Base-by-base conservation (phyloP, 164 flowering plant genomes). In the Brasenia schreberi region DNA sequence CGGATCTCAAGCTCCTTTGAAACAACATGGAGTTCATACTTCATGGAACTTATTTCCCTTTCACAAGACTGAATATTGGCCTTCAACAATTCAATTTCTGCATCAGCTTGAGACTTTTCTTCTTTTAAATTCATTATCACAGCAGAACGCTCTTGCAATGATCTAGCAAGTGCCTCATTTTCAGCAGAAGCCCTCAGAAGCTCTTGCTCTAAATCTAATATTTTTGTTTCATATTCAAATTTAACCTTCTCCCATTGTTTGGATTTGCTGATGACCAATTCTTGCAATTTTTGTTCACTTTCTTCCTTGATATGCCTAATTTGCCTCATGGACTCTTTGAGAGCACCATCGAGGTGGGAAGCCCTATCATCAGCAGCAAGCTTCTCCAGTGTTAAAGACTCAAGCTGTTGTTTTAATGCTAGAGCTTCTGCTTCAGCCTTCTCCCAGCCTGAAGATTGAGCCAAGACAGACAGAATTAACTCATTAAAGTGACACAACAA, bases 271-370 rank as follows among this genome's bases (percentile, higher is more conserved):
- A 83, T 72, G 69, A 81, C 71, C 69, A 88, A 79, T 60, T 95
- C 97, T 63, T 87, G 89, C 74, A 92, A 64, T 64, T 86, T 86
- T 71, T 82, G 89, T 62, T 92, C 98, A 80, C 87, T 85, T 65
- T 92, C 98, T 74, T 95, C 99, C 79, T 92, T 92, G 73, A 90
- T 67, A 72, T 79, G 92, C 33, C 98, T 72, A 69, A 95, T 85
- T 75, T 95, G 98, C 71, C 90, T 78, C 99, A 88, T 92, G 83
- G 96, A 92, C 77, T 95, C 99, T 77, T 95, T 95, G 49, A 95
- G 85, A 76, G 99, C 97, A 71, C 96, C 94, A 83, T 95, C 98
- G 64, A 95, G 77, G 81, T 95, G 98, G 4, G 91, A 70, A 33
- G 94, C 91, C 59, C 88, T 77, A 74, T 92, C 92, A 80, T 95